Percentiles rank a stretch among this genome's conserved stretches.
Conservation (phyloP, 805 yeast genomes). For the Hanseniaspora lindneri region DNA sequence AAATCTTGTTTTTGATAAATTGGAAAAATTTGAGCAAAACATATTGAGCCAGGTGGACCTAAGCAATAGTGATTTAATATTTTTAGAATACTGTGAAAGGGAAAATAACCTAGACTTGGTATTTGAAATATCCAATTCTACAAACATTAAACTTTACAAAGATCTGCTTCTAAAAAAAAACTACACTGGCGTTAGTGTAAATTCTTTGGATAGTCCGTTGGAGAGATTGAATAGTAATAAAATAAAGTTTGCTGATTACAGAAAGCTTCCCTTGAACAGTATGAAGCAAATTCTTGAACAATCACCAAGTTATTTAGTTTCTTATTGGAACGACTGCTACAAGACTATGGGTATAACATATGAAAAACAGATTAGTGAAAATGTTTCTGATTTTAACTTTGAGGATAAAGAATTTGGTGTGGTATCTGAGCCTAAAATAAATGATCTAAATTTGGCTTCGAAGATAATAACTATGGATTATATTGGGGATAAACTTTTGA, state of each 20-base stretch:
- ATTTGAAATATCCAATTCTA: background rate
- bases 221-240: background rate
- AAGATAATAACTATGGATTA: conserved; percentile 4
- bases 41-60: conserved; percentile 6
- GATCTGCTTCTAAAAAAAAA: background rate
- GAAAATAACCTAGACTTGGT: background rate
- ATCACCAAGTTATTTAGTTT: background rate
- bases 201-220: background rate
- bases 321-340: conserved; percentile 13
- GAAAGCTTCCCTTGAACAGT: background rate
- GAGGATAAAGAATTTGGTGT: background rate
- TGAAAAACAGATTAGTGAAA: conserved; percentile 11
- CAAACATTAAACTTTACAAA: background rate
- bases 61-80: conserved; percentile 8
- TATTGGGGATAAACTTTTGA: background rate
- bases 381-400: conserved; percentile 3
- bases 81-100: conserved; percentile 12
- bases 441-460: background rate
- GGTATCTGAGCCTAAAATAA: background rate
- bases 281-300: background rate
- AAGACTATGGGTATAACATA: conserved; percentile 13
- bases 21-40: conserved; percentile 1
- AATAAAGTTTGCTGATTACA: background rate
- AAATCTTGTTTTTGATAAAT: conserved; percentile 10
- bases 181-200: background rate